phyloP scores from a whole-genome alignment of 352 stramenopile genomes.

The Blastocystis sp. region DNA sequence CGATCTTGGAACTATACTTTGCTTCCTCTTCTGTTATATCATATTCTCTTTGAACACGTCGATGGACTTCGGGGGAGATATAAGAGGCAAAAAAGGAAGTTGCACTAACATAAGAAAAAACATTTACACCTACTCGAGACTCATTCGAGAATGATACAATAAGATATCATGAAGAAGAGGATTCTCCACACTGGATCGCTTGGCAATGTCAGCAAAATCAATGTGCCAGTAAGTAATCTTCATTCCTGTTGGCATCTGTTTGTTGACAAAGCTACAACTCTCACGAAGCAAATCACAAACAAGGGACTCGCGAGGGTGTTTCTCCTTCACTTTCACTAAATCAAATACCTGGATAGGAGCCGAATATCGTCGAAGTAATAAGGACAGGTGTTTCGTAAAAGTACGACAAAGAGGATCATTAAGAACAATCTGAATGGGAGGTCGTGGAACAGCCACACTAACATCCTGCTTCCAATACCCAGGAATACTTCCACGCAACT shows the following conservation, averaged over 20 bases:
- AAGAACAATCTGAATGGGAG: conserved; percentile 91
- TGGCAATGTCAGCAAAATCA: conserved; percentile 60
- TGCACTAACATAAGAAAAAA: background rate
- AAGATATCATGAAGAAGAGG: conserved; percentile 59
- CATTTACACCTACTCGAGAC: background rate
- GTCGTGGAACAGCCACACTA: conserved; percentile 93
- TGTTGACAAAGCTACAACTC: conserved; percentile 96
- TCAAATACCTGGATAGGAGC: conserved; percentile 94
- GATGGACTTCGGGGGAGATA: background rate
- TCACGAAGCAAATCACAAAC: conserved; percentile 94
- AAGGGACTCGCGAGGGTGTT: conserved; percentile 92
- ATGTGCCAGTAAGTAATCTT: conserved; percentile 59
- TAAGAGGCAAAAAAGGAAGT: conserved; percentile 47
- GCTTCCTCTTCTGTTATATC: background rate
- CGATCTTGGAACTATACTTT: too few relatives aligned
- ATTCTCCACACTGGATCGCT: conserved; percentile 49
- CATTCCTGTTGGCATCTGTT: conserved; percentile 73
- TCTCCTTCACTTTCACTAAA: conserved; percentile 94
- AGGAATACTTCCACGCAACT: conserved; percentile 97
- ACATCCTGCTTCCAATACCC: conserved; percentile 98
- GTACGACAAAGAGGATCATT: conserved; percentile 92
- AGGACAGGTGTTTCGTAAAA: conserved; percentile 82
- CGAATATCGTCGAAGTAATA: conserved; percentile 92
- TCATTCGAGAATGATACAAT: background rate
- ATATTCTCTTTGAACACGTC: background rate